Base-by-base conservation (phyloP, 352 stramenopile species). In the Globisporangium okanoganense region DNA sequence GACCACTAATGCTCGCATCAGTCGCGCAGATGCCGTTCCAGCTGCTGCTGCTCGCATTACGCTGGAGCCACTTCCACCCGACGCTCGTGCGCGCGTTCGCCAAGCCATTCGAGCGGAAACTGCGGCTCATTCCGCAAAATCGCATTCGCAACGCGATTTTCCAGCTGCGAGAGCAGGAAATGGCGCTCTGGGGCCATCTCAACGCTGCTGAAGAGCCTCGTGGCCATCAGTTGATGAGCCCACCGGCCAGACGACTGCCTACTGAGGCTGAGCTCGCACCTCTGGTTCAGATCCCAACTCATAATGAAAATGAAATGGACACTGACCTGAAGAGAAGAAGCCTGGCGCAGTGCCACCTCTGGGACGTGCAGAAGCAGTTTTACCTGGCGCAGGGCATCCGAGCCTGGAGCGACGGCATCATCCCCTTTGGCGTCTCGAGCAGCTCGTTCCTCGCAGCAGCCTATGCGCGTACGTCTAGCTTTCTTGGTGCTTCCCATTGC, bases 351-450 rank as follows among this genome's bases (percentile, higher is more conserved):
- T 92, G 79, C 44, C 55, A 60, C 41, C 49, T 94, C 40, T 94
- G 85, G 85, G 67, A 87, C 60, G 69, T 75, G 3, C 85, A 94
- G 50, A 92, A 92, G 60, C 73, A 86, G 20, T 94, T 91, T 56
- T 94, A 94, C 70, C 69, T 84, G 8, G 60, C 76, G n/a, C 77
- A 86, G 47, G 85, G 85, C 12, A 91, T 94, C 62, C 61, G 60
- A 2, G 85, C 82, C 16, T 94, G 85, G 85, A 92, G 81, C 62
- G 69, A 79, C 36, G 74, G 85, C 22, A 58, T 81, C 2, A 83
- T 94, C 38, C 82, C 85, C 0, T 94, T 89, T 35, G 85, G 85
- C 31, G 78, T 94, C 8, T 94, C 85, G 0, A 91, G 85, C 60
- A 91, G 77, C 44, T 87, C 82, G 27, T 92, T 88, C 59, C 69